Base-by-base conservation (phyloP, 345 rosid genomes). In the Iberis pinnata region DNA sequence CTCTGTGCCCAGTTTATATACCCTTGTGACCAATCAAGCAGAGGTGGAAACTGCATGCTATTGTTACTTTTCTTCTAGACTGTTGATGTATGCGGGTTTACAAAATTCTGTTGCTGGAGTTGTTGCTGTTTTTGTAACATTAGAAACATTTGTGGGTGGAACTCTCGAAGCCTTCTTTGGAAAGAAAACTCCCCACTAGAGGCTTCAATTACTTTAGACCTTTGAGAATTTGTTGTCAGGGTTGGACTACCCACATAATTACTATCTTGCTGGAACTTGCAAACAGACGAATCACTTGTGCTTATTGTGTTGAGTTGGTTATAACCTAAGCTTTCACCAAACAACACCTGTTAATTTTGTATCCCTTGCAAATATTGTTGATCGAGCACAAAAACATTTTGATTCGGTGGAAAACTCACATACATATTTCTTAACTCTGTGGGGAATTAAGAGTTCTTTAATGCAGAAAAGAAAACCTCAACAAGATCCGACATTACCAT, bases 51-150 rank as follows among this genome's bases (percentile, higher is more conserved):
- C 58, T 71, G 79, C 57, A 63, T 63, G 19, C 60, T 76, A 12
- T 61, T 67, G 45, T 29, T 56, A 56, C 63, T 63, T 58, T 75
- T 82, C 62, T 72, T 75, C 37, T 68, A 50, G 41, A 65, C 33
- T 40, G 77, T 38, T 32, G 78, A 60, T 1, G 49, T 8, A 47
- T 65, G 61, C 22, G 72, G 78, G 69, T 68, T 78, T 16, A 75
- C 9, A 31, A 81, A 57, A 58, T 65, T 81, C 51, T 76, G 80
- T 22, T 59, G 88, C 71, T 79, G 90, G 60, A 61, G 77, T 48
- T 76, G 80, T 18, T 60, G 86, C 71, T 81, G 90, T 60, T 78
- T 77, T 65, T 83, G 89, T 64, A 81, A n/a, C 37, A 63, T 75
- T 53, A 54, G 35, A 60, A 51, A 49, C 46, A 63, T 50, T 10